Percentiles rank a stretch among this genome's conserved stretches.
Evolutionary conservation across 805 yeast species (phyloP).

Genomic region (Ogataea dorogensis): DNA sequence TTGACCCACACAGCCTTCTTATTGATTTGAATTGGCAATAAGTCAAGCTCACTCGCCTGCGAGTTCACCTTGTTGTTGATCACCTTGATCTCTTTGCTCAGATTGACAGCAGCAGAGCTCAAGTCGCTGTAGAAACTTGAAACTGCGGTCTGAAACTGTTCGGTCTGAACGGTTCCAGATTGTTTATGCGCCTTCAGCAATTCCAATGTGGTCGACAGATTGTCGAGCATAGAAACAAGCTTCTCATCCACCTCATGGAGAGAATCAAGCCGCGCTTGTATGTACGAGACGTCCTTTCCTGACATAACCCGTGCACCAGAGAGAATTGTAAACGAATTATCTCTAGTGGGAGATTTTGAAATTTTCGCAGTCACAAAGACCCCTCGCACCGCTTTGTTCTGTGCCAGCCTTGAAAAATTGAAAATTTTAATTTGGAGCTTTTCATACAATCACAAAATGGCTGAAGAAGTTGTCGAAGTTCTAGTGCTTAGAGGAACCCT

Average conservation of each 20-base stretch:
- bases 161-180: conserved; percentile 25
- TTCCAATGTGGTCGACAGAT: conserved; percentile 46
- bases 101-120: conserved; percentile 54
- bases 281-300: conserved; percentile 29
- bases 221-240: conserved; percentile 50
- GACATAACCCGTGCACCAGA: conserved; percentile 15
- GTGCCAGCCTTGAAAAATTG: conserved; percentile 14
- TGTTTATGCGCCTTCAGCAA: conserved; percentile 37
- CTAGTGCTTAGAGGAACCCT: conserved; percentile 99
- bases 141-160: conserved; percentile 44
- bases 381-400: conserved; percentile 9
- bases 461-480: conserved; percentile 77
- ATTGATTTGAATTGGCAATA: conserved; percentile 66
- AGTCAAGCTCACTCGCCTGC: conserved; percentile 30
- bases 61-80: conserved; percentile 60
- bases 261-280: conserved; percentile 51
- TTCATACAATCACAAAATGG: conserved; percentile 44
- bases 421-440: conserved; percentile 17
- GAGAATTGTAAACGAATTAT: too few relatives aligned
- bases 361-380: conserved; percentile 8
- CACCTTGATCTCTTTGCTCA: conserved; percentile 64
- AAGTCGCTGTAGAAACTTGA: conserved; percentile 51
- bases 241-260: conserved; percentile 50
- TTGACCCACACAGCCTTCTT: conserved; percentile 72
- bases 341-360: too few relatives aligned